These are phyloP conservation scores for Penicillium desertorum DNA, from an alignment of 495 filamentous ascomycete genomes.

Conservation along the genomic window DNA sequence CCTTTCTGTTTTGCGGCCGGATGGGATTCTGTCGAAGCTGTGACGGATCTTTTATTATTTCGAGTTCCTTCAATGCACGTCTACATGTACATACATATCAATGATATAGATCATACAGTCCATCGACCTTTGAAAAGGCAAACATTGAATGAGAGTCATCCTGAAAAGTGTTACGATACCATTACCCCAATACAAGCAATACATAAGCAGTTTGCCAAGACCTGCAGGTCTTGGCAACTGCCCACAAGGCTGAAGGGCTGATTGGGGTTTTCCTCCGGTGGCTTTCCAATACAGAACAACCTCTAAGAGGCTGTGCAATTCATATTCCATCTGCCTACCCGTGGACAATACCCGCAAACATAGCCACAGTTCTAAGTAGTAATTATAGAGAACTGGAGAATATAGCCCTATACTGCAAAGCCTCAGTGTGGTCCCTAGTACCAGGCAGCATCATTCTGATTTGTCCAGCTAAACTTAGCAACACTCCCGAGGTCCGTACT, in stretches of 20 bases:
- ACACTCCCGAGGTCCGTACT: not conserved
- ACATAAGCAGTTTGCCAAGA: too few relatives aligned
- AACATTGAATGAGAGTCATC: too few relatives aligned
- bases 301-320: not conserved
- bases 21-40: slow-evolving; percentile 25
- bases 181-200: too few relatives aligned
- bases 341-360: too few relatives aligned
- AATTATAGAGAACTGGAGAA: not conserved
- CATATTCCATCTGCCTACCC: not conserved
- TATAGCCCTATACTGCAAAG: not conserved
- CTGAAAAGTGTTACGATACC: too few relatives aligned
- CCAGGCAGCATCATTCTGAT: slow-evolving; percentile 29
- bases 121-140: too few relatives aligned
- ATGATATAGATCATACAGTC: too few relatives aligned
- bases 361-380: not conserved
- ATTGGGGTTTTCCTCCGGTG: not conserved
- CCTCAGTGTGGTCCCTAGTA: not conserved
- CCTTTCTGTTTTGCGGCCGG: slow-evolving; percentile 22
- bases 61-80: too few relatives aligned
- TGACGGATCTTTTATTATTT: slow-evolving; percentile 1
- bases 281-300: not conserved
- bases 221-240: slow-evolving; percentile 19
- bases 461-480: slow-evolving; percentile 23
- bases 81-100: too few relatives aligned
- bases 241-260: slow-evolving; percentile 25